Percentiles rank a stretch among this genome's conserved stretches.
Evolutionary conservation across 2,329 filamentous ascomycete species (phyloP).

Genomic region (Aspergillus fischeri): DNA sequence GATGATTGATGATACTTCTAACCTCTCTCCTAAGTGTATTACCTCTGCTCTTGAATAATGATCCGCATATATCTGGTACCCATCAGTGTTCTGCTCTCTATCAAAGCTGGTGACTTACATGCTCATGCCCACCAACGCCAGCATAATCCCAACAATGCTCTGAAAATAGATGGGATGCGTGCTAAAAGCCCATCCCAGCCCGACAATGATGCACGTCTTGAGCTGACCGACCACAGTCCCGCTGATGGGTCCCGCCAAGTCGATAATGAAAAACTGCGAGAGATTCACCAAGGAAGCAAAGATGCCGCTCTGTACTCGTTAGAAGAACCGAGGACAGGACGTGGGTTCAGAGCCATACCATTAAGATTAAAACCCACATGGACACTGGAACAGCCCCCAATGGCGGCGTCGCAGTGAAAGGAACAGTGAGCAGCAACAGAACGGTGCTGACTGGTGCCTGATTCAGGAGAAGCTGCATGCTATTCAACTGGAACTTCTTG

Average conservation of each 20-base stretch:
- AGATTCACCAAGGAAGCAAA: conserved; percentile 21
- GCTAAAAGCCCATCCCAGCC: conserved; percentile 51
- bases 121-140: conserved; percentile 19
- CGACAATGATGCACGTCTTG: conserved; percentile 64
- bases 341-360: conserved; percentile 2
- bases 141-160: conserved; percentile 14
- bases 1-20: too few relatives aligned
- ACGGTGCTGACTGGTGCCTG: conserved; percentile 17
- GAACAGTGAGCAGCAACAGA: conserved; percentile 14
- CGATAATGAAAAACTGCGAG: conserved; percentile 24
- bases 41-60: background rate
- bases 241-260: conserved; percentile 52
- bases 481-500: conserved; percentile 15
- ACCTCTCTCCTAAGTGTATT: background rate
- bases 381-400: conserved; percentile 11
- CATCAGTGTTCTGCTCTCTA: background rate
- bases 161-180: conserved; percentile 10
- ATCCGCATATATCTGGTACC: background rate
- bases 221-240: conserved; percentile 64
- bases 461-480: conserved; percentile 21
- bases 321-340: too few relatives aligned
- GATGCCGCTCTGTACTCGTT: conserved; percentile 13
- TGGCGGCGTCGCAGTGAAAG: conserved; percentile 13
- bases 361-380: conserved; percentile 15
- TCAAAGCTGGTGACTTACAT: conserved; percentile 9